Evolutionary conservation across 2,329 filamentous ascomycete genomes (phyloP), one percentile per base, ranked within the genome.

Genomic region (Stachybotrys chartarum): DNA sequence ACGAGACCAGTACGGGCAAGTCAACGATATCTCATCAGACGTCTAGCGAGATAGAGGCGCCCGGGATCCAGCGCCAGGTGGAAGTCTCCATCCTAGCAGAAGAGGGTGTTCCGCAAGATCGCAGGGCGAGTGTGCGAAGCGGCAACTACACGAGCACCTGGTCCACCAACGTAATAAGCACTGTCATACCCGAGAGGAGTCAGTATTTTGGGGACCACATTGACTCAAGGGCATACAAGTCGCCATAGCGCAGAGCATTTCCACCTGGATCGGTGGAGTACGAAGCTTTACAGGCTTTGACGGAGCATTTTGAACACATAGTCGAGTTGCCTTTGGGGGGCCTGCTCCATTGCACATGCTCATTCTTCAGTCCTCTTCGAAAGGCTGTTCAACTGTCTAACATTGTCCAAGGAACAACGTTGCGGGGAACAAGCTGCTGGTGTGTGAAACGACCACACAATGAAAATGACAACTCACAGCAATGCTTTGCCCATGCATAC

Each of bases 131-230:
- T 30, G 56, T 55, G 11, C 55, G 51, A 42, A 64, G 58, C 31
- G 58, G 59, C 3, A 60, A 58, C 52, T 61, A 60, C n/a, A 54
- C 56, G 7, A 58, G 51, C 16, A 59, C 60, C 1, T 64, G 61
- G 57, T 49, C 57, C 6, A 57, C 52, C 55, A 12, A 52, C 49
- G 14, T 55, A 58, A 0, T 31, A 49, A 35, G 51, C 12, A 10
- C 32, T 48, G 30, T 48, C 30, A 52, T 14, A 7, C 45, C 51
- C 17, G 57, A 61, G 3, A 50, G 56, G 12, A 56, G 59, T 16
- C 53, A 60, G n/a, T 57, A 48, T 18, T 52, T 59, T 31, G 54
- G 55, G 5, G 51, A 54, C 3, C 54, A 55, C 46, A 42, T 58
- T 45, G 54, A 62, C 35, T 56, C 60, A 12, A 14, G 35, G 8